Evolutionary conservation across 1,139 yeast species (phyloP).

Genomic region (Ogataea hybrid): DNA sequence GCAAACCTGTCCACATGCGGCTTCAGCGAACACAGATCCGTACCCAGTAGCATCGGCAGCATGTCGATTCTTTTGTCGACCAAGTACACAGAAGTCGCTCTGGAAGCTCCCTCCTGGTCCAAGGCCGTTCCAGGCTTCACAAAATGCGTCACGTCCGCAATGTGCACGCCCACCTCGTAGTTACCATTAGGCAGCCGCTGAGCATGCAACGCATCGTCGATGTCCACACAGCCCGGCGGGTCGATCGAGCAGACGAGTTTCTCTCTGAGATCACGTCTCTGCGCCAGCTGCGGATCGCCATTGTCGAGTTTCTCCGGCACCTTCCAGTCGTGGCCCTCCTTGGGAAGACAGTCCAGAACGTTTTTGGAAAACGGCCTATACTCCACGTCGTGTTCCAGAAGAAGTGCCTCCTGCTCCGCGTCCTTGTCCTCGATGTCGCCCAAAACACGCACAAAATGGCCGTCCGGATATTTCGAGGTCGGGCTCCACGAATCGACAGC

Average conservation of each 20-base stretch:
- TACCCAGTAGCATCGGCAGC: slow-evolving; percentile 95
- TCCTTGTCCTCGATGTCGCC: slow-evolving; percentile 91
- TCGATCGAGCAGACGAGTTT: slow-evolving; percentile 92
- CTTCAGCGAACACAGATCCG: slow-evolving; percentile 91
- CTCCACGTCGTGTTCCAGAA: slow-evolving; percentile 94
- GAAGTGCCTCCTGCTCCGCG: slow-evolving; percentile 94
- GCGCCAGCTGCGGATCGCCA: slow-evolving; percentile 58
- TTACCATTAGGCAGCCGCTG: slow-evolving; percentile 82
- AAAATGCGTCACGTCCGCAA: slow-evolving; percentile 98
- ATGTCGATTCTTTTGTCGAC: slow-evolving; percentile 99
- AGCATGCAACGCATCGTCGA: slow-evolving; percentile 98
- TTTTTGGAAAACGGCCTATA: slow-evolving; percentile 93
- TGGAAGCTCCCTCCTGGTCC: slow-evolving; percentile 93
- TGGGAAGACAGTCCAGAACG: slow-evolving; percentile 88
- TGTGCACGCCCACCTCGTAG: slow-evolving; percentile 96
- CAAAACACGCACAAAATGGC: slow-evolving; percentile 86
- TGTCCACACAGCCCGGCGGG: slow-evolving; percentile 98
- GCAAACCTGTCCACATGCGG: slow-evolving; percentile 97
- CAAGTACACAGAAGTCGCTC: slow-evolving; percentile 96
- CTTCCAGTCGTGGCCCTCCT: slow-evolving; percentile 90
- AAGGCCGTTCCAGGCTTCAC: slow-evolving; percentile 91
- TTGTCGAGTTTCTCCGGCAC: slow-evolving; percentile 67
- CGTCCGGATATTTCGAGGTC: slow-evolving; percentile 83
- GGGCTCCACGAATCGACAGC: slow-evolving; percentile 93
- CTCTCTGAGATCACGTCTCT: slow-evolving; percentile 83